Conservation (phyloP, 192 early-diverging fungal genomes). For the Obelidium mucronatum region DNA sequence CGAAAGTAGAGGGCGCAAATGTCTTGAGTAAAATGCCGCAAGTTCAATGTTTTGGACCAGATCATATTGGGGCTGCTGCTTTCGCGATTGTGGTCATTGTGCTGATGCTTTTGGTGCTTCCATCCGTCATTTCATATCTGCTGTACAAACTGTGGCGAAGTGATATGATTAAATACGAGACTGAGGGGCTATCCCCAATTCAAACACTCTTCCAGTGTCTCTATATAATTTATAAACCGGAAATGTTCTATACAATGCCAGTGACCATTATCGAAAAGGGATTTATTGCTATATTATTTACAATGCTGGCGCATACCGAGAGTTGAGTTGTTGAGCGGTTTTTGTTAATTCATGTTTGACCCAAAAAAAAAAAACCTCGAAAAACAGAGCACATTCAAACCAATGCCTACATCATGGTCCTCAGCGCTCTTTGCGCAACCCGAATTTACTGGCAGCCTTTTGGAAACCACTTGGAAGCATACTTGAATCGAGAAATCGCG, state of each 20-base stretch:
- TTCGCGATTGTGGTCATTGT: constrained; percentile 26
- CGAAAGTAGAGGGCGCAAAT: not conserved
- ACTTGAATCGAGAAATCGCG: not conserved
- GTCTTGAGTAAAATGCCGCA: constrained; percentile 7
- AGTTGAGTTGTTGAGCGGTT: not conserved
- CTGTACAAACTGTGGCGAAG: not conserved
- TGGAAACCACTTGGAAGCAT: constrained; percentile 16
- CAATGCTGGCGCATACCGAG: not conserved
- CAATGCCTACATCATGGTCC: constrained; percentile 5
- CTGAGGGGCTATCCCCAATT: not conserved
- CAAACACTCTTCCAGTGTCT: constrained; percentile 16
- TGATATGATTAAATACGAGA: constrained; percentile 7
- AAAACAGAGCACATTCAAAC: not conserved
- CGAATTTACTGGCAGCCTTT: constrained; percentile 29
- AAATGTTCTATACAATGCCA: constrained; percentile 12
- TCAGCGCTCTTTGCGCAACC: constrained; percentile 3
- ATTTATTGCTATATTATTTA: constrained; percentile 7
- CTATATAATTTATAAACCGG: constrained; percentile 23
- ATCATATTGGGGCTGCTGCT: constrained; percentile 10
- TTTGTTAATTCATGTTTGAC: not conserved
- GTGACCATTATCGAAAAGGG: constrained; percentile 26
- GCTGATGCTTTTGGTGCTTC: not conserved
- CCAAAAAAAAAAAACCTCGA: not conserved
- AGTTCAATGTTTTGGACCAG: not conserved
- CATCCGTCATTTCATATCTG: not conserved